Base-by-base conservation (phyloP, 371 early-diverging fungal genomes). In the Haplosporangium sp. region DNA sequence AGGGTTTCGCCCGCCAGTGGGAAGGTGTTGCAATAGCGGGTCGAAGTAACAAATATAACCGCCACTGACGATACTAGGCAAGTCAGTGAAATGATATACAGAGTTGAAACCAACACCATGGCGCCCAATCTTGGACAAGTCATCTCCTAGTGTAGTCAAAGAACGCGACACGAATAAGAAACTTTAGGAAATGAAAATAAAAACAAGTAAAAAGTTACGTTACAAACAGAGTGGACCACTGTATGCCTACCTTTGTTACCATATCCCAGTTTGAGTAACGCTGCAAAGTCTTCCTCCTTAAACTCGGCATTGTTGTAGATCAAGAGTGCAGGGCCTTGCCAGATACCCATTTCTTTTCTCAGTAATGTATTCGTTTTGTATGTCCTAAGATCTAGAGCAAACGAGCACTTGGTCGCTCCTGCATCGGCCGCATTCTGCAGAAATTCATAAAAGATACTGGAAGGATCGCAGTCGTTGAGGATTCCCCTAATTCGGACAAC, bases 381-480 rank as follows among this genome's bases (percentile, higher is more conserved):
- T 6, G 58, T 56, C 6, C 70, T 53, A 2, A 38, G 11, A 9
- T 84, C 84, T 34, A 85, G 15, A 53, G 72, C 67, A 50, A 84
- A 71, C 10, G 42, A 61, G 44, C 72, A 84, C 62, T 71, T 53
- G 7, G 72, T 72, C 17, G 84, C 84, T 1, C 83, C 71, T n/a
- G 84, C 84, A 66, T 84, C 84, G n/a, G 79, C 82, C 0, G 84
- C 85, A n/a, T 84, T 84, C 61, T 84, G 84, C 6, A 84, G 45
- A 15, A 82, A 84, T 72, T 84, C 84, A 8, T 61, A 48, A 35
- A 84, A 67, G 34, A 84, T 69, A 37, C 65, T 81, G 3, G 70
- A 44, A 1, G 68, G 72, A 9, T 69, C 58, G 55, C 82, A 83
- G 68, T 83, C 83, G 63, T 82, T 75, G 10, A 83, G 61, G 9